Percentiles rank a stretch among this genome's conserved stretches.
phyloP scores from a whole-genome alignment of 2,329 filamentous ascomycete species.

The Aphanocladium album region DNA sequence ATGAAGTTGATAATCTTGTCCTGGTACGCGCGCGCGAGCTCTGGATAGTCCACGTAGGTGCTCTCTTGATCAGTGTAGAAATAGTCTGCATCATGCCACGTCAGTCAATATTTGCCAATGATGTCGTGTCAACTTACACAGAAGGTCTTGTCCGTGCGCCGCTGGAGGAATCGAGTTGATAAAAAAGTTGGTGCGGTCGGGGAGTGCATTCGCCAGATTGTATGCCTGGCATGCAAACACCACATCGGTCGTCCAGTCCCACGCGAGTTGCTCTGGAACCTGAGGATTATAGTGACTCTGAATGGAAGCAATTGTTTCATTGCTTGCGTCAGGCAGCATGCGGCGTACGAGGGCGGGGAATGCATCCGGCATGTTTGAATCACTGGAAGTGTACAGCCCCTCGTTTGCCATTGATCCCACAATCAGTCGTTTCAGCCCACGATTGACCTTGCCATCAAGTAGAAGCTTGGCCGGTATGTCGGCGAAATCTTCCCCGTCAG shows the following conservation, averaged over 20 bases:
- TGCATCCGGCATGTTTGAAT: conserved; percentile 12
- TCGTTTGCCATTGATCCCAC: conserved; percentile 16
- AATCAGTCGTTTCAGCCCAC: conserved; percentile 12
- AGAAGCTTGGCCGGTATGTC: conserved; percentile 16
- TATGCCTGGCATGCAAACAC: conserved; percentile 19
- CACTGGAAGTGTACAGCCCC: conserved; percentile 14
- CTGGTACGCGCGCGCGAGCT: conserved; percentile 14
- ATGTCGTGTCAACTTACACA: conserved; percentile 9
- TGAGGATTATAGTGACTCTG: conserved; percentile 13
- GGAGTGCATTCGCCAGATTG: conserved; percentile 16
- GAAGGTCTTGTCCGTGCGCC: conserved; percentile 15
- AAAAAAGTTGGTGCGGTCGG: conserved; percentile 9
- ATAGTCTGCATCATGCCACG: conserved; percentile 10
- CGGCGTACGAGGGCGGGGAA: conserved; percentile 16
- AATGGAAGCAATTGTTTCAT: conserved; percentile 12
- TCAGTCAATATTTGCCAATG: background rate
- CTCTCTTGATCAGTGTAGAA: conserved; percentile 14
- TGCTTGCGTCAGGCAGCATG: conserved; percentile 13
- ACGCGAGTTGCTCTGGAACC: conserved; percentile 16
- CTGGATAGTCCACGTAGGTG: conserved; percentile 11
- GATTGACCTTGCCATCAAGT: conserved; percentile 6
- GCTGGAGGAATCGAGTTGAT: conserved; percentile 16
- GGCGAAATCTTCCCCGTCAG: conserved; percentile 16
- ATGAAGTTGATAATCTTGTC: conserved; percentile 16
- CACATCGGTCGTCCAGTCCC: conserved; percentile 21